phyloP scores from a whole-genome alignment of 1,284 basidiomycete species.

The Ganoderma meredithae region DNA sequence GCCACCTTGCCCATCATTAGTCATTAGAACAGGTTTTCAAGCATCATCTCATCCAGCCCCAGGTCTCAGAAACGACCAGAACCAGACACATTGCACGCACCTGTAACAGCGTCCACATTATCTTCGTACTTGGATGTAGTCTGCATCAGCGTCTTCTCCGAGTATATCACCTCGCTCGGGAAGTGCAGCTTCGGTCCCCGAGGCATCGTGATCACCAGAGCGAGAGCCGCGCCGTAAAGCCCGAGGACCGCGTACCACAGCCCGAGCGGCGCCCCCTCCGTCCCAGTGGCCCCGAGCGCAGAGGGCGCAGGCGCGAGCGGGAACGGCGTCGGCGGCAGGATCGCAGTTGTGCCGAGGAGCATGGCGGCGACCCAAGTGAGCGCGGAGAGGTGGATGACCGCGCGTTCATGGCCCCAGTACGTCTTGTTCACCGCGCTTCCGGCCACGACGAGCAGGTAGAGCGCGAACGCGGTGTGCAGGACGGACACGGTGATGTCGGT shows the following conservation, averaged over 20 bases:
- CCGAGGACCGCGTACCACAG: constrained; percentile 59
- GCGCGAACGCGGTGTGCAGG: constrained; percentile 63
- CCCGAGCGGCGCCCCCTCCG: constrained; percentile 10
- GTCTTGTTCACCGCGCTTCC: constrained; percentile 60
- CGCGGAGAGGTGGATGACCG: constrained; percentile 70
- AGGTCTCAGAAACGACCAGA: too few relatives aligned
- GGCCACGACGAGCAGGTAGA: constrained; percentile 67
- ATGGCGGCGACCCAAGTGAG: constrained; percentile 63
- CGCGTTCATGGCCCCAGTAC: constrained; percentile 62
- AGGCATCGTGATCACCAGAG: constrained; percentile 65
- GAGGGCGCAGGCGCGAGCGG: constrained; percentile 15
- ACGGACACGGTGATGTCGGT: constrained; percentile 48
- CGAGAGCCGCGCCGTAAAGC: constrained; percentile 56
- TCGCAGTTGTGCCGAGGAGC: constrained; percentile 56
- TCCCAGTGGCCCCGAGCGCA: not conserved
- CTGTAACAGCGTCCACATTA: constrained; percentile 71
- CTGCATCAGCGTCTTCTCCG: constrained; percentile 65
- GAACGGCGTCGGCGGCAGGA: constrained; percentile 65
- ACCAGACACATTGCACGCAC: constrained; percentile 39
- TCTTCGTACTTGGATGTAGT: constrained; percentile 63
- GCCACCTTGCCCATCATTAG: too few relatives aligned
- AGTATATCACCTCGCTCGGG: constrained; percentile 75
- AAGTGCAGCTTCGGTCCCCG: constrained; percentile 79
- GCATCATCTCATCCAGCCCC: too few relatives aligned
- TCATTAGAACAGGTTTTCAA: too few relatives aligned